Conservation (phyloP, 192 early-diverging fungal genomes). For the Coemansia sp. region DNA sequence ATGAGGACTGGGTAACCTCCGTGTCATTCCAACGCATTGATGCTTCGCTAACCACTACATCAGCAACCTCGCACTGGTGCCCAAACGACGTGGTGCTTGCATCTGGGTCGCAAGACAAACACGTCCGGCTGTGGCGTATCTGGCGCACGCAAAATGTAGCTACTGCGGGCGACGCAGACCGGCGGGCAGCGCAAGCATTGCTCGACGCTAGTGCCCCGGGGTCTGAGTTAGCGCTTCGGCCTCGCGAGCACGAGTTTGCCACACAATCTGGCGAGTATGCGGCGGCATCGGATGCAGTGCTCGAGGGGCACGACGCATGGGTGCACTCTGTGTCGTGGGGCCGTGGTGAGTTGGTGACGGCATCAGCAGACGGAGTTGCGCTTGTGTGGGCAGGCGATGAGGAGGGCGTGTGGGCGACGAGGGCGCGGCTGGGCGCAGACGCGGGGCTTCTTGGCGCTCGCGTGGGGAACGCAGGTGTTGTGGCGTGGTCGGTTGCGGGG, state of each 20-base stretch:
- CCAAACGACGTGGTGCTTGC: conserved; percentile 84
- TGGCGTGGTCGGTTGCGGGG: conserved; percentile 81
- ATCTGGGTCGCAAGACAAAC: conserved; percentile 87
- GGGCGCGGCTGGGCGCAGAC: conserved; percentile 84
- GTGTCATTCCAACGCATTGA: conserved; percentile 68
- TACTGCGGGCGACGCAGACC: conserved; percentile 1
- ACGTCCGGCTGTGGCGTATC: conserved; percentile 83
- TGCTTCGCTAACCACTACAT: conserved; percentile 22
- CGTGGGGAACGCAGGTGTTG: conserved; percentile 64
- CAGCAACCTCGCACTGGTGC: conserved; percentile 55
- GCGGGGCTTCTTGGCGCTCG: conserved; percentile 80
- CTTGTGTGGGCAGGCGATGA: conserved; percentile 86
- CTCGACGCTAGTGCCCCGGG: conserved; percentile 2
- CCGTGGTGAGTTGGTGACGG: conserved; percentile 65
- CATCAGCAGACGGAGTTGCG: conserved; percentile 90
- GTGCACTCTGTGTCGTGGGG: conserved; percentile 84
- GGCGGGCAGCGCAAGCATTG: background rate
- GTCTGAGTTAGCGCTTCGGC: background rate
- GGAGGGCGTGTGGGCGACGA: conserved; percentile 80
- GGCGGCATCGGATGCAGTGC: conserved; percentile 83
- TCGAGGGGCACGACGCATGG: conserved; percentile 98
- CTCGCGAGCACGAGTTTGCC: conserved; percentile 70
- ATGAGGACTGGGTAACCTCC: conserved; percentile 91
- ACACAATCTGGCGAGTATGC: conserved; percentile 16
- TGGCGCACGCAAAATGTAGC: background rate